phyloP scores from a whole-genome alignment of 768 basidiomycete species.

The Strobilomyces confusus region DNA sequence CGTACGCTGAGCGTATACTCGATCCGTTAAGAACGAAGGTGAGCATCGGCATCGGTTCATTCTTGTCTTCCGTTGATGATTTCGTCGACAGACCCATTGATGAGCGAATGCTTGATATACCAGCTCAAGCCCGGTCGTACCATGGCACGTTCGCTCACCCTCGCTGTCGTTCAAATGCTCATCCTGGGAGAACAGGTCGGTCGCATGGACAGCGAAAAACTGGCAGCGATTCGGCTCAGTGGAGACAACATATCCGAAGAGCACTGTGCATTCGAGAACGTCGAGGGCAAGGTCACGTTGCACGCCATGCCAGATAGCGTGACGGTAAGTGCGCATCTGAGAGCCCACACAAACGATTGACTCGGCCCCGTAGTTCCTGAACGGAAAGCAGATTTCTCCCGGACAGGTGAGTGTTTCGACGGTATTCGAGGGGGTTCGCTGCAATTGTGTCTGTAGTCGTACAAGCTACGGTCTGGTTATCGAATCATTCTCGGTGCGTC shows the following conservation, averaged over 20 bases:
- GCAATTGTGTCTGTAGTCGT: constrained; percentile 40
- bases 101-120: constrained; percentile 94
- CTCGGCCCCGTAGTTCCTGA: constrained; percentile 64
- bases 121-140: constrained; percentile 87
- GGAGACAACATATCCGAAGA: constrained; percentile 89
- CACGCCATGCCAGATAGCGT: constrained; percentile 76
- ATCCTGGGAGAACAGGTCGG: constrained; percentile 56
- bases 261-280: constrained; percentile 90
- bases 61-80: constrained; percentile 4
- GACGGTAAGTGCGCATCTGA: constrained; percentile 52
- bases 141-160: constrained; percentile 43
- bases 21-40: constrained; percentile 63
- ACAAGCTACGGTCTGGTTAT: constrained; percentile 90
- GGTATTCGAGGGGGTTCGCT: constrained; percentile 2
- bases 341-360: constrained; percentile 10
- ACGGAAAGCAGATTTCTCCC: constrained; percentile 82
- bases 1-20: constrained; percentile 12
- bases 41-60: constrained; percentile 17
- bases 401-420: constrained; percentile 54
- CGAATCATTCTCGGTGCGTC: constrained; percentile 88
- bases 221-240: constrained; percentile 86
- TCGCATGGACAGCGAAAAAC: constrained; percentile 76
- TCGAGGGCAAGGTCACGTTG: constrained; percentile 78
- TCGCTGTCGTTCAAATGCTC: constrained; percentile 6
- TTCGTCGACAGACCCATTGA: constrained; percentile 70